phyloP scores from a whole-genome alignment of 306 rosid genomes.

The Delonix regia region DNA sequence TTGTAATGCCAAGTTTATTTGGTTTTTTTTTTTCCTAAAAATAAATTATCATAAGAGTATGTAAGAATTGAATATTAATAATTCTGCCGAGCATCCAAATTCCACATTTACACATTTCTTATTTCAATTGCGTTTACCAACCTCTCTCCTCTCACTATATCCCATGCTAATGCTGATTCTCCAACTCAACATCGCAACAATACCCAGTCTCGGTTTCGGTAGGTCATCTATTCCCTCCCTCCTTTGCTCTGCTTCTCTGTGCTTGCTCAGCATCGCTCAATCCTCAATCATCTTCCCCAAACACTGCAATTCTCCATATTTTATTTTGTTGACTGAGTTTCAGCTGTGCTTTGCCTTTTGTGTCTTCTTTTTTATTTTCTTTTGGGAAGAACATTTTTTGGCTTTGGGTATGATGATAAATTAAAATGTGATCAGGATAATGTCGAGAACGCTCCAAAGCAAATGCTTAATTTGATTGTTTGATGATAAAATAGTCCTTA shows the following conservation, averaged over 20 bases:
- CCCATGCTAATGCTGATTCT: too few species aligned
- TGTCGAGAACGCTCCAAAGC: too few species aligned
- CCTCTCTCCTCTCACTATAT: background rate
- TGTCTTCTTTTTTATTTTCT: too few species aligned
- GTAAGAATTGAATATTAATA: too few species aligned
- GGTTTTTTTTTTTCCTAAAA: too few species aligned
- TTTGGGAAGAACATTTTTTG: background rate
- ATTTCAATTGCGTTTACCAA: background rate
- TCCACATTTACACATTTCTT: too few species aligned
- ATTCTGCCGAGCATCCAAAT: too few species aligned
- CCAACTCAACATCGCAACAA: background rate
- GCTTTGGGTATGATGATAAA: background rate
- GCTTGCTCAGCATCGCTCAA: background rate
- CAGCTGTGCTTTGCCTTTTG: background rate
- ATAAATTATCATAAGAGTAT: too few species aligned
- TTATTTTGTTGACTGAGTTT: background rate
- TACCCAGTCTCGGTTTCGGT: background rate
- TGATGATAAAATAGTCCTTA: background rate
- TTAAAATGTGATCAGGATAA: too few species aligned
- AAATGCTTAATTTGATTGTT: too few species aligned
- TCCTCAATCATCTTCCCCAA: background rate
- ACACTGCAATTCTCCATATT: background rate
- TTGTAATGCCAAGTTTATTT: too few species aligned
- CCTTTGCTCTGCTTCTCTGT: background rate
- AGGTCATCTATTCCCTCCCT: background rate